Evolutionary conservation across 768 basidiomycete species (phyloP).

Genomic region (Ramaria sp.): DNA sequence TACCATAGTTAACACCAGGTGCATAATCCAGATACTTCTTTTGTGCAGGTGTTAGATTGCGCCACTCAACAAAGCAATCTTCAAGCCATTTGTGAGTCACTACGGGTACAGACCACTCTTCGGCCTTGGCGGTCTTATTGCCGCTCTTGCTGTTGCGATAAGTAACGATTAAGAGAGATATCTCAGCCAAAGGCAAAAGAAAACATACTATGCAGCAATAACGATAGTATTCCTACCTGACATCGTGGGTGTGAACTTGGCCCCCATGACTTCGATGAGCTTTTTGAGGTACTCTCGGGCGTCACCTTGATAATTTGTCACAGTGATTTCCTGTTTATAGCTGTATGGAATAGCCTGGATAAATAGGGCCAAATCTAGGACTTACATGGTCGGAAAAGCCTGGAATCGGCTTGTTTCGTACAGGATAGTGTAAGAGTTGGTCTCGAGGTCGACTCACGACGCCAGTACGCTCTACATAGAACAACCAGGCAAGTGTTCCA

Average conservation of each 20-base stretch:
- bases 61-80: slow-evolving; percentile 80
- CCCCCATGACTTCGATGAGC: slow-evolving; percentile 68
- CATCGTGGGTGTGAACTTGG: slow-evolving; percentile 75
- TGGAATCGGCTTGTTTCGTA: slow-evolving; percentile 48
- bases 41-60: slow-evolving; percentile 46
- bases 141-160: slow-evolving; percentile 15
- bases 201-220: slow-evolving; percentile 70
- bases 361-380: slow-evolving; percentile 1
- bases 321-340: slow-evolving; percentile 51
- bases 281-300: slow-evolving; percentile 82
- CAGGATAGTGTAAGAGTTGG: slow-evolving; percentile 77
- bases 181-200: neutral
- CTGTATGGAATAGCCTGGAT: neutral
- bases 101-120: slow-evolving; percentile 72
- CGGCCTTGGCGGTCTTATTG: slow-evolving; percentile 62
- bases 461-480: slow-evolving; percentile 60
- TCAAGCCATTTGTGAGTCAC: slow-evolving; percentile 91
- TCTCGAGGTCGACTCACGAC: slow-evolving; percentile 52
- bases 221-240: slow-evolving; percentile 65
- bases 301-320: slow-evolving; percentile 84
- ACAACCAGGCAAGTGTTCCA: slow-evolving; percentile 76
- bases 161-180: neutral
- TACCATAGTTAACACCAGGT: slow-evolving; percentile 52
- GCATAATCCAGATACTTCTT: slow-evolving; percentile 66
- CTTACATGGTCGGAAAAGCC: slow-evolving; percentile 54